Evolutionary conservation across 805 yeast genomes (phyloP), one percentile per base, ranked within the genome.

Genomic region (Cyberlindnera misumaiensis): DNA sequence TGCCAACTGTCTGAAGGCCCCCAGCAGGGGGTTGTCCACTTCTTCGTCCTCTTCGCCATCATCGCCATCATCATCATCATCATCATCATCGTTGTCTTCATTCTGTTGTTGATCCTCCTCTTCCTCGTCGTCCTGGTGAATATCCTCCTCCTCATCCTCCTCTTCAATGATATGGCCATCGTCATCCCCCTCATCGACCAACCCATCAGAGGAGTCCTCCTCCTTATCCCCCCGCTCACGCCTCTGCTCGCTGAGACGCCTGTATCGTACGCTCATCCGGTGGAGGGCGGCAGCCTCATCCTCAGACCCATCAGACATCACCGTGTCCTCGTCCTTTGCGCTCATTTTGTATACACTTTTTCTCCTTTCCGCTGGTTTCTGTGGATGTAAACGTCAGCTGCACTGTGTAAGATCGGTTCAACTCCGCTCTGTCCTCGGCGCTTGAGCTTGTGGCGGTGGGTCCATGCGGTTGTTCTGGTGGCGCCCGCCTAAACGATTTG

Each of bases 1-100:
- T 45, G 55, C 48, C 42, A 45, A 34, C 45, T 48, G 43, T 43
- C 52, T 45, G 44, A 63, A 39, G 42, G 59, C 47, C 35, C 47
- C 53, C 38, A 48, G 45, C 41, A 63, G 35, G 27, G 56, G 49
- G 38, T 44, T 36, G n/a, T 41, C 47, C n/a, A 43, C 46, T 22
- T 42, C 51, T 6, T 38, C 47, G 10, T 45, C 46, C 11, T 38
- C 50, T 12, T 41, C 52, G 12, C 40, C 49, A 3, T 44, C 47
- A 9, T 47, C 55, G 18, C 45, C 53, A 4, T 42, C 55, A 2
- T 28, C 31, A 4, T 52, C 58, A 5, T 48, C 59, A 8, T 54
- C 56, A 16, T 45, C 48, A 16, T 44, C 39, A 6, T 45, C 52
- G 6, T 41, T 39, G 12, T 45, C 45, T 16, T 44, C 58, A 4